phyloP scores from a whole-genome alignment of 345 rosid species.

The Eucalyptus caleyi region DNA sequence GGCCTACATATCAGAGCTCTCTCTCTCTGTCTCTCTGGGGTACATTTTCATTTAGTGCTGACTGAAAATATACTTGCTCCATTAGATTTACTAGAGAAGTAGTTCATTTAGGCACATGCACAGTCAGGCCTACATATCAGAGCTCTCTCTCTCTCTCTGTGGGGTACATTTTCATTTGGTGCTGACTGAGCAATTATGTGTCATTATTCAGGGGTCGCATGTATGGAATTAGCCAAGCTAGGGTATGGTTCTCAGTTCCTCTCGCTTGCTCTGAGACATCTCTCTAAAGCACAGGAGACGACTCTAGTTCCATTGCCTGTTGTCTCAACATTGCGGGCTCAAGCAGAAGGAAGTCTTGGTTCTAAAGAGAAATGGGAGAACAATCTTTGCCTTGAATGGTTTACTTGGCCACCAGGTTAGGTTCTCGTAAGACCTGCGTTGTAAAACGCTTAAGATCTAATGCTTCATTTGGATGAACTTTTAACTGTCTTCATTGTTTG shows the following conservation, averaged over 20 bases:
- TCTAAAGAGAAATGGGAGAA: constrained; percentile 68
- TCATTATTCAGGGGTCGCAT: constrained; percentile 31
- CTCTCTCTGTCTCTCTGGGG: not conserved
- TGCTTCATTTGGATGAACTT: not conserved
- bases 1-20: not conserved
- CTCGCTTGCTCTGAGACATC: constrained; percentile 53
- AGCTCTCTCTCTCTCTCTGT: not conserved
- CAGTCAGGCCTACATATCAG: not conserved
- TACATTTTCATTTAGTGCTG: not conserved
- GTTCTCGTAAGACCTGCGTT: not conserved
- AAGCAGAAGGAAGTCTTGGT: constrained; percentile 84
- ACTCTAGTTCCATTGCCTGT: constrained; percentile 45
- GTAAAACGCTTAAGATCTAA: not conserved
- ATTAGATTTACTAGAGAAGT: not conserved
- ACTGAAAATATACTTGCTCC: not conserved
- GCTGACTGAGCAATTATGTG: not conserved
- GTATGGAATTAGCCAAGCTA: constrained; percentile 70
- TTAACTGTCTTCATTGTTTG: not conserved
- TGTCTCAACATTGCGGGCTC: constrained; percentile 67
- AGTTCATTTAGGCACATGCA: not conserved
- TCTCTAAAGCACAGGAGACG: constrained; percentile 35
- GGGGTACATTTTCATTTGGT: not conserved
- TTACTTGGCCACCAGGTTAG: constrained; percentile 90
- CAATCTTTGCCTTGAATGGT: constrained; percentile 77
- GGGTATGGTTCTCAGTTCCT: constrained; percentile 33